Evolutionary conservation across 192 early-diverging fungal genomes (phyloP), one percentile per base, ranked within the genome.

Genomic region (Backusella sp.): DNA sequence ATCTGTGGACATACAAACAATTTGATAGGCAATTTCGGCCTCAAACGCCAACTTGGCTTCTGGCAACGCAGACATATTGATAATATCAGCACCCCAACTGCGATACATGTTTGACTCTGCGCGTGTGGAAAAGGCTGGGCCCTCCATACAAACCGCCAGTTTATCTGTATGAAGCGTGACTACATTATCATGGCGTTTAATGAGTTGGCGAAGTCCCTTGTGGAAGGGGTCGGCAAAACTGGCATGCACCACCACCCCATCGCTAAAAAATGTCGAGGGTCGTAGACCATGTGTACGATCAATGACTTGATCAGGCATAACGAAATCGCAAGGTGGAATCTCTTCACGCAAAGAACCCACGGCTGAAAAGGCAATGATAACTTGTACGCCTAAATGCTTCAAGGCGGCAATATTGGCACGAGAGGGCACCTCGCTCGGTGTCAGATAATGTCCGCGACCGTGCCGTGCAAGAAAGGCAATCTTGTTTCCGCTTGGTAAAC

Each of bases 1-100:
- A 88, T 99, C 98, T 28, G 98, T 99, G 26, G 94, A 92, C 98
- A 99, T 99, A 86, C 97, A 99, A 37, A 99, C 88, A 89, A 98
- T 94, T 76, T 97, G 95, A 80, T 99, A 99, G 14, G 94, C 96
- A 82, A 99, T 96, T 86, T 99, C 98, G 44, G 96, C 96, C 85
- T 99, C 98, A 66, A 94, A 86, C n/a, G 98, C 98, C 41, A 99
- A 88, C 84, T 99, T 99, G 46, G 97, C 86, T 82, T 99, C 98
- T 21, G 98, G 97, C 49, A 99, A 78, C 32, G 89, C 95, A 26
- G 94, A 93, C 98, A 99, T 99, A 86, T 99, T 99, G 88, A 99
- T 96, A 39, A 99, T 82, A 80, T 94, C 93, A 75, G 90, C 91
- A 72, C 96, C 96, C 93, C 95, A 97, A 41, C 90, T 79, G 34